phyloP scores from a whole-genome alignment of 2,329 filamentous ascomycete genomes.

The Xylaria polymorpha region DNA sequence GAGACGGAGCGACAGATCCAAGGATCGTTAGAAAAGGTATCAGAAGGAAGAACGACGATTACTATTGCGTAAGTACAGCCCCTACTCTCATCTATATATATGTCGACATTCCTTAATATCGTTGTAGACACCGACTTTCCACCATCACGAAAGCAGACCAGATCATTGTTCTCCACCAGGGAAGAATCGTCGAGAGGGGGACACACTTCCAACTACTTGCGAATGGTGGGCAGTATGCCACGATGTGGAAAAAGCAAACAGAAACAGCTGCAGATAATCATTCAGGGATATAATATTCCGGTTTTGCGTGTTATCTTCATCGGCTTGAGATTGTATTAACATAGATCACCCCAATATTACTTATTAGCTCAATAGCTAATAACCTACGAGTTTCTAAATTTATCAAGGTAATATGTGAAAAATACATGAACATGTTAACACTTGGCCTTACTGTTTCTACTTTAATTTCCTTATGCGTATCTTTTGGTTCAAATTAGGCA shows the following conservation, averaged over 20 bases:
- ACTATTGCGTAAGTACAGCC: slow-evolving; percentile 11
- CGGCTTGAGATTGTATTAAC: background rate
- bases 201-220: slow-evolving; percentile 7
- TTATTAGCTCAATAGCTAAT: background rate
- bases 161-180: slow-evolving; percentile 12
- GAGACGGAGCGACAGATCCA: slow-evolving; percentile 7
- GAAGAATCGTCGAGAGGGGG: slow-evolving; percentile 14
- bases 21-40: slow-evolving; percentile 5
- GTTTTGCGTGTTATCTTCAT: background rate
- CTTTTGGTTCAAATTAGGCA: background rate
- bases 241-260: slow-evolving; percentile 11
- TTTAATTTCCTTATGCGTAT: background rate
- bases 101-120: background rate
- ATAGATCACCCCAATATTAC: background rate
- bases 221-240: background rate
- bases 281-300: background rate
- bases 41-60: slow-evolving; percentile 8
- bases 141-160: slow-evolving; percentile 18
- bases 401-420: too few relatives aligned
- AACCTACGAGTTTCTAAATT: too few relatives aligned
- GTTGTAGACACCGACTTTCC: slow-evolving; percentile 2
- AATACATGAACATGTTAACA: too few relatives aligned
- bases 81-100: background rate
- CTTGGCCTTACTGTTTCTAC: background rate
- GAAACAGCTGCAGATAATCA: background rate